A percentile compares a stretch with the other conserved stretches of the same genome.
These are phyloP conservation scores for Plasmodium chabaudi DNA, from an alignment of 169 alveolate species.

Conservation along the genomic window DNA sequence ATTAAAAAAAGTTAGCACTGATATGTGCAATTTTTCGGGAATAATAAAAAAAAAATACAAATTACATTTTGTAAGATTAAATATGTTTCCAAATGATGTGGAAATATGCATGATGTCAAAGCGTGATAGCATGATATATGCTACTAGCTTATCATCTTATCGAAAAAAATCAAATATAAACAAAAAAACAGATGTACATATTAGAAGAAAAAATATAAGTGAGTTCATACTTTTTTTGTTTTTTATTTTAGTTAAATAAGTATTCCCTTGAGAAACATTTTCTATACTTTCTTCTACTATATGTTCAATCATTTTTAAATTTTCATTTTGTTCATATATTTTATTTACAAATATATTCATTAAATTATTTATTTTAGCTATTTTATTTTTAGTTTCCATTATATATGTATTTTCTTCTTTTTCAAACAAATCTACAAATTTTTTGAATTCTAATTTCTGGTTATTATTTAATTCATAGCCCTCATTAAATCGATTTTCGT, in stretches of 20 bases:
- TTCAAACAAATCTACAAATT: conserved; percentile 61
- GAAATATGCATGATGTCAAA: too few species aligned
- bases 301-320: conserved; percentile 60
- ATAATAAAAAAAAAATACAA: too few species aligned
- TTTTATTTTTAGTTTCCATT: conserved; percentile 67
- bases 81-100: too few species aligned
- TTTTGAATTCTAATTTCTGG: conserved; percentile 60
- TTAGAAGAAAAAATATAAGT: conserved; percentile 45
- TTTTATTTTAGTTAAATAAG: conserved; percentile 46
- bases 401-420: conserved; percentile 72
- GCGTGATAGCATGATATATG: too few species aligned
- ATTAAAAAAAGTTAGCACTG: too few species aligned
- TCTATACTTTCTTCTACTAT: conserved; percentile 69
- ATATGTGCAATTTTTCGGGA: too few species aligned
- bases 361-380: conserved; percentile 67
- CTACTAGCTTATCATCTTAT: neutral
- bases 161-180: conserved; percentile 48
- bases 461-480: neutral
- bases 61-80: too few species aligned
- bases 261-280: conserved; percentile 67
- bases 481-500: neutral
- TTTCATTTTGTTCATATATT: conserved; percentile 73
- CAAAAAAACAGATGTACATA: conserved; percentile 54
- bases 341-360: conserved; percentile 69
- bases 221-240: conserved; percentile 65